Percentiles rank a stretch among this genome's conserved stretches.
Evolutionary conservation across 306 rosid genomes (phyloP).

Genomic region (Malus sylvestris): DNA sequence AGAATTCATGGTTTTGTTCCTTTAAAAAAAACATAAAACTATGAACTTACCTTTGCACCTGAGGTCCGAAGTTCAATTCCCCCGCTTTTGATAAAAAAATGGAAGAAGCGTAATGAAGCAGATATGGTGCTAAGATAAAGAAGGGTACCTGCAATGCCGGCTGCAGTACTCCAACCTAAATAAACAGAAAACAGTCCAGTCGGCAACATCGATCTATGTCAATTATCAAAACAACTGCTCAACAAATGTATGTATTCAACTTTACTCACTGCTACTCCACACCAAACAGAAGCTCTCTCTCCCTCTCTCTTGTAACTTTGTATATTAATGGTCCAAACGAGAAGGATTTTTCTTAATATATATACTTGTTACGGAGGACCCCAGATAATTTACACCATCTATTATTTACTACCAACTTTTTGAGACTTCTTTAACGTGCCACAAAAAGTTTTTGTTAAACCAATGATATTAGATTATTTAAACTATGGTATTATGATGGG

Average conservation of each 20-base stretch:
- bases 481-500: not conserved
- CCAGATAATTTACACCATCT: not conserved
- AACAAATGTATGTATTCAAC: not conserved
- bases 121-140: not conserved
- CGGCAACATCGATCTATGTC: slow-evolving; percentile 4
- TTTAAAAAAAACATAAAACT: not conserved
- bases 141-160: slow-evolving; percentile 36
- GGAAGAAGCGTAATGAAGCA: not conserved
- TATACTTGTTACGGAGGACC: not conserved
- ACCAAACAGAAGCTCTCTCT: not conserved
- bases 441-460: not conserved
- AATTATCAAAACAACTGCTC: not conserved
- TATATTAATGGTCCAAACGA: not conserved
- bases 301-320: not conserved
- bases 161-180: slow-evolving; percentile 16
- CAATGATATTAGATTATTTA: not conserved
- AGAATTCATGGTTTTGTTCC: not conserved
- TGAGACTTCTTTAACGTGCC: not conserved
- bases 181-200: slow-evolving; percentile 24
- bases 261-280: not conserved
- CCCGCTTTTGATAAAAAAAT: no score
- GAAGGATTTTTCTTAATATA: not conserved
- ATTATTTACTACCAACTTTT: not conserved
- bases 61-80: no score
- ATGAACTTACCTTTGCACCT: no score